phyloP scores from a whole-genome alignment of 805 yeast species.

The Candida oleophila region DNA sequence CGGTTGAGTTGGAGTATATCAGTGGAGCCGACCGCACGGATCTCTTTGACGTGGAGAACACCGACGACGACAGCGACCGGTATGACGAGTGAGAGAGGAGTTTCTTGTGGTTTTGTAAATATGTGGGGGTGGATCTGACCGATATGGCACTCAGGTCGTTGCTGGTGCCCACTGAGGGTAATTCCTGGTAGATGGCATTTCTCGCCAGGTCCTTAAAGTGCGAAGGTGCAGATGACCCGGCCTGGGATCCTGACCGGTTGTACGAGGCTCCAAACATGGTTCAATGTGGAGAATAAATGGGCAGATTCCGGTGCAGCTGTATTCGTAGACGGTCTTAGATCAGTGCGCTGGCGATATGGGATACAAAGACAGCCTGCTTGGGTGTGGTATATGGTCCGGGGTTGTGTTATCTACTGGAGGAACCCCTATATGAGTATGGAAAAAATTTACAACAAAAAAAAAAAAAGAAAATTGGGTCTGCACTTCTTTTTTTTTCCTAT shows the following conservation, averaged over 20 bases:
- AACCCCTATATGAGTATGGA: slow-evolving; percentile 1
- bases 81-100: slow-evolving; percentile 10
- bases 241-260: slow-evolving; percentile 15
- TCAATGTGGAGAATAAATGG: not conserved
- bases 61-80: slow-evolving; percentile 35
- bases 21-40: slow-evolving; percentile 45
- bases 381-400: not conserved
- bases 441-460: no score
- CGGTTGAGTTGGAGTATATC: slow-evolving; percentile 39
- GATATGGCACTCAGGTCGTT: slow-evolving; percentile 24
- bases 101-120: slow-evolving; percentile 19
- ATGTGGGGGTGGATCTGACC: slow-evolving; percentile 42
- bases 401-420: no score
- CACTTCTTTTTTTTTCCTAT: no score
- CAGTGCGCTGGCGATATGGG: not conserved
- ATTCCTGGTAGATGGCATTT: slow-evolving; percentile 43
- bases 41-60: slow-evolving; percentile 35
- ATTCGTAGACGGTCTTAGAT: not conserved
- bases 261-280: slow-evolving; percentile 31
- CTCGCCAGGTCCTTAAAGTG: slow-evolving; percentile 43
- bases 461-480: no score
- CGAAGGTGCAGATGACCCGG: slow-evolving; percentile 29
- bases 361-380: not conserved
- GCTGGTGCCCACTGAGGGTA: slow-evolving; percentile 27
- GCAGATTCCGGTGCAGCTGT: not conserved